Base-by-base conservation (phyloP, 2,329 filamentous ascomycete species). In the Penicillium sp. region DNA sequence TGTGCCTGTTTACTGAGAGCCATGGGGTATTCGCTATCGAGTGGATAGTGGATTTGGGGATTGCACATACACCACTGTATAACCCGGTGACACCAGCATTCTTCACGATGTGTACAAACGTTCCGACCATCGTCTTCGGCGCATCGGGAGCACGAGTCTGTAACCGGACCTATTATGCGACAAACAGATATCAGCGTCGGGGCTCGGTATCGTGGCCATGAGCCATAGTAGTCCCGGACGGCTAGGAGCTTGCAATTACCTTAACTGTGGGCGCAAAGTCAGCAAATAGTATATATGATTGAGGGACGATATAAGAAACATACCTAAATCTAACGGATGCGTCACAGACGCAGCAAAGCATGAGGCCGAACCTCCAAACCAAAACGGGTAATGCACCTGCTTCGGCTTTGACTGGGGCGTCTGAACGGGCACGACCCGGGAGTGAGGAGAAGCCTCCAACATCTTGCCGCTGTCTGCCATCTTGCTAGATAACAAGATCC, bases 331-430 rank as follows among this genome's bases (percentile, higher is more conserved):
- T 71, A 97, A 81, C 50, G 93, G 93, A 82, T 97, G 93, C 31
- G 93, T 97, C 49, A 96, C 90, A 67, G 87, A 88, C 45, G 93
- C 93, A 38, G 93, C 93, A 81, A 94, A 88, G 73, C 91, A 95
- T 71, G 90, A 94, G 50, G 93, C 92, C 73, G 91, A 96, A 56
- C 94, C 94, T 63, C 94, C 94, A 75, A 99, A 97, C 94, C 93
- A 97, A 77, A 93, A 93, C 10, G 90, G 90, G 78, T 93, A 93
- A 68, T 78, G 78, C 50, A 80, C 68, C 67, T 75, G 72, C 61
- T 71, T 71, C 53, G 66, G 61, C 54, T 69, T 67, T 45, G 63
- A 60, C 54, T 64, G 49, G 53, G 46, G 62, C 50, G 57, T 62
- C 29, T 60, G 56, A 19, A 62, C 54, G 37, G 65, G 51, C 54